phyloP scores from a whole-genome alignment of 495 filamentous ascomycete genomes.

The Cercophora newfieldiana region DNA sequence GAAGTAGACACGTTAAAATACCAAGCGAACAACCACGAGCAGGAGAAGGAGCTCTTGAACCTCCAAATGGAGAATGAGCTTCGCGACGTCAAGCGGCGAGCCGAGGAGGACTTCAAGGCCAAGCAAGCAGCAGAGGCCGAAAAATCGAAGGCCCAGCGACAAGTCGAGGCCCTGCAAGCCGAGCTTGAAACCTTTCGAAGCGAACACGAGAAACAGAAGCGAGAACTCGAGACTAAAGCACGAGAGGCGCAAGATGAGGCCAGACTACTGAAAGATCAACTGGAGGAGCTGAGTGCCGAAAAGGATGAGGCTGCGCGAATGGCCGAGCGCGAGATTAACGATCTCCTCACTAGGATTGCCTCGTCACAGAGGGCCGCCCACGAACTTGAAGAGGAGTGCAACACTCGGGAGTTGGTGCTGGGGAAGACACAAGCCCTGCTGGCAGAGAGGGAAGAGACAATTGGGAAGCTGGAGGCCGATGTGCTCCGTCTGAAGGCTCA shows the following conservation, averaged over 20 bases:
- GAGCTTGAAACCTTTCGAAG: conserved; percentile 64
- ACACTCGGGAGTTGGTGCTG: conserved; percentile 60
- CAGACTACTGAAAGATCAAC: conserved; percentile 69
- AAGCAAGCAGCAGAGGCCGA: conserved; percentile 74
- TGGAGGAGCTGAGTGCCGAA: conserved; percentile 71
- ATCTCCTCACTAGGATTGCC: conserved; percentile 68
- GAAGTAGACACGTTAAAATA: conserved; percentile 56
- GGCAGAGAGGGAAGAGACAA: conserved; percentile 63
- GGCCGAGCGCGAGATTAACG: conserved; percentile 65
- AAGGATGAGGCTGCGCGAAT: conserved; percentile 70
- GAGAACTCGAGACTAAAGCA: conserved; percentile 68
- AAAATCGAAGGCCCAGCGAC: conserved; percentile 65
- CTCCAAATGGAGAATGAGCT: conserved; percentile 82
- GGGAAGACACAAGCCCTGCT: conserved; percentile 67
- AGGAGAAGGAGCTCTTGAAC: conserved; percentile 77
- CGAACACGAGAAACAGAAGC: conserved; percentile 58
- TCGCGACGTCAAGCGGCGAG: conserved; percentile 68
- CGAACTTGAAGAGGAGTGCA: conserved; percentile 69
- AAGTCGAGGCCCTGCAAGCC: conserved; percentile 67
- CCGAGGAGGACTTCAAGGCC: conserved; percentile 80
- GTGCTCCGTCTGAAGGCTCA: conserved; percentile 79
- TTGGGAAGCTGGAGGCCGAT: conserved; percentile 76
- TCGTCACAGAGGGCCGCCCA: conserved; percentile 67
- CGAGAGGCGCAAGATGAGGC: conserved; percentile 72
- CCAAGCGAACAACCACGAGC: conserved; percentile 66